Conservation (phyloP, 257 asterid genomes). For the Przewalskia tangutica region DNA sequence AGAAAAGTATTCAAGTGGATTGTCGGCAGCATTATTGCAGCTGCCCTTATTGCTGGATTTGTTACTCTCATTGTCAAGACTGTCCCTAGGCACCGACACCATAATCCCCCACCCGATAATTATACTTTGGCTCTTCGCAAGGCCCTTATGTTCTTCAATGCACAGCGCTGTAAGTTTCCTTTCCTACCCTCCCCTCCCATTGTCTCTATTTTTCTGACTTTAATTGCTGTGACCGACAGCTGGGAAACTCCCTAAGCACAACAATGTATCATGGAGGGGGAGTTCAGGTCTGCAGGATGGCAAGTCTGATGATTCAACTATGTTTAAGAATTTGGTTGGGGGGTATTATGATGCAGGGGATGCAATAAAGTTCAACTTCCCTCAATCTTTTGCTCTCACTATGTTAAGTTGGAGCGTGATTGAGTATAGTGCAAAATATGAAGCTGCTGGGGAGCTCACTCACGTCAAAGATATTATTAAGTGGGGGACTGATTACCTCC, state of each 20-base stretch:
- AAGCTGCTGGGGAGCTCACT: conserved; percentile 85
- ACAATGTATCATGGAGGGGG: conserved; percentile 96
- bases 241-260: conserved; percentile 81
- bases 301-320: conserved; percentile 30
- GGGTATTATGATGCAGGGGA: conserved; percentile 97
- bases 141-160: conserved; percentile 93
- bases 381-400: conserved; percentile 83
- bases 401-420: conserved; percentile 97
- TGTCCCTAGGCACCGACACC: conserved; percentile 70
- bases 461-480: conserved; percentile 78
- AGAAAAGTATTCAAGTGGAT: conserved; percentile 77
- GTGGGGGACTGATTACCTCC: conserved; percentile 97
- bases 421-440: conserved; percentile 73
- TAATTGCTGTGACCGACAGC: conserved; percentile 28
- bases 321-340: conserved; percentile 68
- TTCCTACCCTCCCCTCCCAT: too few species aligned
- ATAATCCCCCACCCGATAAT: conserved; percentile 78
- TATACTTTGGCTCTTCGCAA: conserved; percentile 75
- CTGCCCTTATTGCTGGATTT: conserved; percentile 60
- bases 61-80: conserved; percentile 58
- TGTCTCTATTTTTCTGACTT: too few species aligned
- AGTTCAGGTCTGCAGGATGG: conserved; percentile 76
- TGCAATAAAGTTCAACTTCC: conserved; percentile 87
- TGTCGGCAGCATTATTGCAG: conserved; percentile 62
- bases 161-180: conserved; percentile 70